These are phyloP conservation scores for Colletotrichum zoysiae DNA, from an alignment of 2,329 filamentous ascomycete species.

Conservation along the genomic window DNA sequence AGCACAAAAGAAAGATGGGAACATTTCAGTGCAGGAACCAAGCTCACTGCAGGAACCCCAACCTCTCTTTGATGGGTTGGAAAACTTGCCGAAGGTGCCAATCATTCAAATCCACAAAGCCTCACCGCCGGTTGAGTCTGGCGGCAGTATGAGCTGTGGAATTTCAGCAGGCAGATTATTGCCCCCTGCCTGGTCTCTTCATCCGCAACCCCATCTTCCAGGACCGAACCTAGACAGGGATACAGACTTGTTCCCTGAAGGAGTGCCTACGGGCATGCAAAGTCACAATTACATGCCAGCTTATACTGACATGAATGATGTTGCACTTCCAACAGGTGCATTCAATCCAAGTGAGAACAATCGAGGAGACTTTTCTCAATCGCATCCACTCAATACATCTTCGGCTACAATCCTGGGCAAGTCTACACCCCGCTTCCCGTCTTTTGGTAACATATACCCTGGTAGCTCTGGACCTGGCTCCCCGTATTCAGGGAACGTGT, in stretches of 20 bases:
- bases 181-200: background rate
- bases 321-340: background rate
- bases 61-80: background rate
- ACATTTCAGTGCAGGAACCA: background rate
- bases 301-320: background rate
- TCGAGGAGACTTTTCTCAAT: background rate
- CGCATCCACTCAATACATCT: background rate
- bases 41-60: background rate
- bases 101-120: background rate
- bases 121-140: background rate
- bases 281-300: background rate
- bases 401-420: too few relatives aligned
- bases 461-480: too few relatives aligned
- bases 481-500: too few relatives aligned
- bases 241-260: background rate
- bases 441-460: background rate
- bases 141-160: too few relatives aligned
- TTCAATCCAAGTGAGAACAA: background rate
- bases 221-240: background rate
- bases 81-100: background rate
- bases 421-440: too few relatives aligned
- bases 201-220: background rate
- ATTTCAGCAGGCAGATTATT: background rate
- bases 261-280: background rate
- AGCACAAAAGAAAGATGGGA: background rate